Evolutionary conservation across 352 stramenopile genomes (phyloP).

Genomic region (Phytophthora pseudosyringae): DNA sequence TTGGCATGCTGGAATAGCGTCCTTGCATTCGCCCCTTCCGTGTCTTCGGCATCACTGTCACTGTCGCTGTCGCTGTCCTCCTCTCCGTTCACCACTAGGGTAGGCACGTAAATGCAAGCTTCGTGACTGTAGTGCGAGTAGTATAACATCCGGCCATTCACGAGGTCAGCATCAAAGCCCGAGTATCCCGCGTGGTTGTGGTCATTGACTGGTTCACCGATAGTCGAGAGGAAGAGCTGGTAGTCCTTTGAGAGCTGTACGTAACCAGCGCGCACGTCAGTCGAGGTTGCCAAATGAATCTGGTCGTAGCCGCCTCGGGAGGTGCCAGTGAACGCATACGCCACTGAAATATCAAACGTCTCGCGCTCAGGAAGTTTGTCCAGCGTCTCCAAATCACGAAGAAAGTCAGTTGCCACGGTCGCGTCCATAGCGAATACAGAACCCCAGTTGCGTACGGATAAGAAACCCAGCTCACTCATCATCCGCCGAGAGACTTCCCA

Average conservation of each 20-base stretch:
- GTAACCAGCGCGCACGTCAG: conserved; percentile 48
- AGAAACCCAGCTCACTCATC: conserved; percentile 85
- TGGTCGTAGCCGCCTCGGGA: conserved; percentile 82
- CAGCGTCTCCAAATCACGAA: conserved; percentile 69
- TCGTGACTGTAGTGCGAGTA: conserved; percentile 84
- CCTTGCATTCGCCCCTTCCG: conserved; percentile 34
- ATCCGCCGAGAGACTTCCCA: conserved; percentile 83
- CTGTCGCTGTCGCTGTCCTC: conserved; percentile 39
- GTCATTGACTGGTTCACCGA: conserved; percentile 68
- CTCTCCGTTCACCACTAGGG: conserved; percentile 57
- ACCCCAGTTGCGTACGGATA: conserved; percentile 87
- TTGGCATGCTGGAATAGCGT: conserved; percentile 68
- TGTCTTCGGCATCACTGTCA: conserved; percentile 41
- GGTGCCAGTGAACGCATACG: conserved; percentile 68
- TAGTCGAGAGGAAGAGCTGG: conserved; percentile 65
- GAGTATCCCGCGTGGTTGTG: conserved; percentile 54
- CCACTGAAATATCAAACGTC: conserved; percentile 84
- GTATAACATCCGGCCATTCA: conserved; percentile 63
- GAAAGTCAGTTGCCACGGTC: conserved; percentile 49
- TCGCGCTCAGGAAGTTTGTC: conserved; percentile 82
- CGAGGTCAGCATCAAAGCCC: conserved; percentile 48
- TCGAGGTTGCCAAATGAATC: conserved; percentile 67
- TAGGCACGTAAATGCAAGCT: conserved; percentile 85
- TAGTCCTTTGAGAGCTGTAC: conserved; percentile 69
- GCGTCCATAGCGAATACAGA: conserved; percentile 84